Conservation (phyloP, 2,329 filamentous ascomycete species). For the Aureobasidium lini region DNA sequence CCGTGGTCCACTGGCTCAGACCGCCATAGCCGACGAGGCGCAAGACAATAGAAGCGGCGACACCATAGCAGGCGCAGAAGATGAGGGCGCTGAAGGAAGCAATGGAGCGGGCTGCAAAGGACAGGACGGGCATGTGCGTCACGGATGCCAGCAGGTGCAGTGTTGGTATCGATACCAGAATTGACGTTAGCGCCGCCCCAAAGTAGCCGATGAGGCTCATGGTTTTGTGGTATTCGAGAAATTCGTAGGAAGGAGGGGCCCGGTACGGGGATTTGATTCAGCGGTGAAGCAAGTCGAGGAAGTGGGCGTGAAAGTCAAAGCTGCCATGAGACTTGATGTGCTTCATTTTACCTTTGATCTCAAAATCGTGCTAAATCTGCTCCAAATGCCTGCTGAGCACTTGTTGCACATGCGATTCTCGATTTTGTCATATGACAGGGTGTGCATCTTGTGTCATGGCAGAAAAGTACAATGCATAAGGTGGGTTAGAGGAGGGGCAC, state of each 20-base stretch:
- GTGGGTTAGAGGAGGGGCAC: background rate
- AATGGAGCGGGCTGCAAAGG: slow-evolving; percentile 59
- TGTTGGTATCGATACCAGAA: slow-evolving; percentile 23
- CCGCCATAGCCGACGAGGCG: slow-evolving; percentile 64
- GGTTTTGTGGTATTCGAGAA: background rate
- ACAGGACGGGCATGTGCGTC: slow-evolving; percentile 30
- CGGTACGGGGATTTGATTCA: background rate
- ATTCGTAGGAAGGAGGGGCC: background rate
- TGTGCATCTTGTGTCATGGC: background rate
- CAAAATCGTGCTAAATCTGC: background rate
- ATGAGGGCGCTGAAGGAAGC: slow-evolving; percentile 35
- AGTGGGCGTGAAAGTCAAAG: background rate
- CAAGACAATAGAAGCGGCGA: slow-evolving; percentile 63
- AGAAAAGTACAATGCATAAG: background rate
- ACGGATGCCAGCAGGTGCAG: slow-evolving; percentile 30
- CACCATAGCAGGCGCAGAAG: slow-evolving; percentile 60
- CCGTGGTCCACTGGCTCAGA: slow-evolving; percentile 79
- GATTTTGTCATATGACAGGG: background rate
- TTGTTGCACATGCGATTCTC: background rate
- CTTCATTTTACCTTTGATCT: background rate
- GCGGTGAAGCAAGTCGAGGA: background rate
- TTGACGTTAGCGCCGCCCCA: slow-evolving; percentile 21
- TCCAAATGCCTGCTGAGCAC: background rate
- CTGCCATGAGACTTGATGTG: background rate
- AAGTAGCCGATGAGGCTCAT: slow-evolving; percentile 24